Percentiles rank a stretch among this genome's conserved stretches.
Evolutionary conservation across 2,329 filamentous ascomycete species (phyloP).

Genomic region (Pestalotiopsis sp.): DNA sequence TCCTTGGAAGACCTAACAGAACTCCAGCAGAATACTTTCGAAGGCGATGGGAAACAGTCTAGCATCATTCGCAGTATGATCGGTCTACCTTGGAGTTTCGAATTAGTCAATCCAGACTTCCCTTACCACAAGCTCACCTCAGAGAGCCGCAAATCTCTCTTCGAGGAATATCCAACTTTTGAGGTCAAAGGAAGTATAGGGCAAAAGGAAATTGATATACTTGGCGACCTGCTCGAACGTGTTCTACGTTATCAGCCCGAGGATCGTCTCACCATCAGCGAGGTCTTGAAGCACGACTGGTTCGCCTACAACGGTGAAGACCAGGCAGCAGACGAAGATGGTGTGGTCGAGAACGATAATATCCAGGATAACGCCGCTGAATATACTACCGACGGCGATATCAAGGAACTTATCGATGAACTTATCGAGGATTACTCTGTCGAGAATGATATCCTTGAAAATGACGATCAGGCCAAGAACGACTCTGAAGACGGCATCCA

Average conservation of each 20-base stretch:
- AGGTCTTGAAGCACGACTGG: slow-evolving; percentile 7
- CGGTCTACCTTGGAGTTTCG: neutral
- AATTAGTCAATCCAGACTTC: neutral
- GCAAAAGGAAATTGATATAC: neutral
- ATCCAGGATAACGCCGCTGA: too few relatives aligned
- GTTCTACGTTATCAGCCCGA: slow-evolving; percentile 4
- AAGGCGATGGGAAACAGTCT: neutral
- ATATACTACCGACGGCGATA: too few relatives aligned
- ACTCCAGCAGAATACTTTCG: neutral
- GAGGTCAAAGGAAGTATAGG: neutral
- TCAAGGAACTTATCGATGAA: too few relatives aligned
- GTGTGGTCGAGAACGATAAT: neutral
- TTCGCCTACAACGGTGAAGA: neutral
- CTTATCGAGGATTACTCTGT: too few relatives aligned
- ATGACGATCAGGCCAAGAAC: neutral
- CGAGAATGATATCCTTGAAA: too few relatives aligned
- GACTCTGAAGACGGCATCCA: too few relatives aligned
- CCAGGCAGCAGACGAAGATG: neutral
- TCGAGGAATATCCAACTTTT: neutral
- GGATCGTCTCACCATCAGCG: neutral
- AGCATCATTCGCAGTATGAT: neutral
- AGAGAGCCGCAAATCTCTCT: neutral
- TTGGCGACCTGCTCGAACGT: slow-evolving; percentile 8
- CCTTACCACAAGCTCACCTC: neutral
- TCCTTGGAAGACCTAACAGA: neutral